These are phyloP conservation scores for Camellia oleifera DNA, from an alignment of 179 eudicot species.

Conservation along the genomic window DNA sequence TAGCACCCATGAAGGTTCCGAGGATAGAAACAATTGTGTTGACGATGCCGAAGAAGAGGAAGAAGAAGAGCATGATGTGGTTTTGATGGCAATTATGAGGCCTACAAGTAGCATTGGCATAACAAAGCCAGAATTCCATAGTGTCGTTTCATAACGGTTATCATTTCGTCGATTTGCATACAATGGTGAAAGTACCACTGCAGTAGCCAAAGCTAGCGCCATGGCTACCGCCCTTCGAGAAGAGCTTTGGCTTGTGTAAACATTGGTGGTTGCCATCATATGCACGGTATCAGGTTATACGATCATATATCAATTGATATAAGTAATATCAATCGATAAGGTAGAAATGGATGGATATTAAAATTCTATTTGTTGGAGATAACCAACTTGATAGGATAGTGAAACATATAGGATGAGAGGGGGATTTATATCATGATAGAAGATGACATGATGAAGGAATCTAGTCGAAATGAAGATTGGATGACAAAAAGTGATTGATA, in stretches of 20 bases:
- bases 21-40: conserved; percentile 12
- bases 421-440: conserved; percentile 28
- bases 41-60: conserved; percentile 31
- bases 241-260: conserved; percentile 33
- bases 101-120: conserved; percentile 73
- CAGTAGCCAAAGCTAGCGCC: conserved; percentile 59
- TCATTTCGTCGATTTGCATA: conserved; percentile 37
- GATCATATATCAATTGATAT: too few species aligned
- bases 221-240: conserved; percentile 67
- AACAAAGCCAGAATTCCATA: conserved; percentile 66
- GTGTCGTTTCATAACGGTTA: conserved; percentile 30
- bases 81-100: conserved; percentile 74
- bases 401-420: neutral
- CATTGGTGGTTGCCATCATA: conserved; percentile 33
- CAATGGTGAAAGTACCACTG: conserved; percentile 71
- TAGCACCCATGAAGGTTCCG: conserved; percentile 41
- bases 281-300: neutral
- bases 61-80: conserved; percentile 41
- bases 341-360: too few species aligned
- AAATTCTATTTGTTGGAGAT: neutral
- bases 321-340: too few species aligned
- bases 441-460: conserved; percentile 33
- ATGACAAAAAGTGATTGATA: conserved; percentile 19
- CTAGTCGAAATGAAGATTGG: conserved; percentile 45
- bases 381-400: conserved; percentile 17